Base-by-base conservation (phyloP, 345 rosid genomes). In the Populus euphratica region DNA sequence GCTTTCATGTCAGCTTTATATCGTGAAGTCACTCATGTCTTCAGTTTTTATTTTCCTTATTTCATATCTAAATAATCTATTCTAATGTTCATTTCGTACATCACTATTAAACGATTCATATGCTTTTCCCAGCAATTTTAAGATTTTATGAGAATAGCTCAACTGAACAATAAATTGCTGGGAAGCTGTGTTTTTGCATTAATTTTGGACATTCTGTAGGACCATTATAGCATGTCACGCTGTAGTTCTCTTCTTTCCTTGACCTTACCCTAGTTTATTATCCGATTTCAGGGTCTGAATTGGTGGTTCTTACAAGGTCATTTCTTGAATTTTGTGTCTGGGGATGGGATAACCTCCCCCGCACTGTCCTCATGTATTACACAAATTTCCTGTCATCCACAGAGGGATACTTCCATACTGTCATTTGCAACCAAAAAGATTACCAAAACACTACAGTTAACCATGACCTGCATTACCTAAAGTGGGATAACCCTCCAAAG, bases 271-370 rank as follows among this genome's bases (percentile, higher is more conserved):
- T 39, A 8, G 9, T 50, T 5, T 0, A 50, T 20, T 31, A 43
- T 74, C 76, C 65, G 20, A 72, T 68, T 77, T 75, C 83, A 95
- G 99, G 99, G 5, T 95, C 99, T 5, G 87, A 84, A 63, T 92
- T 96, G 84, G 91, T 92, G 75, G 83, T 88, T 31, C 77, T 95
- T 80, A 90, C 98, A 1, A 93, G 87, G 83, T 79, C 97, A 25
- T 93, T 95, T 86, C 91, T 95, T 6, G 96, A 95, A 70, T 92
- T 93, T 83, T 93, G 97, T 49, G 80, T 95, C 8, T 90, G 94
- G 94, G 99, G 98, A 77, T 93, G 99, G 96, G 98, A 93, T 80
- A 95, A 95, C 86, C 94, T 95, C 44, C 99, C 99, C 39, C 91
- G 99, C 29, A 92, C 91, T 3, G 89, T 95, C 44, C 88, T 91